A percentile compares a stretch with the other conserved stretches of the same genome.
Conservation (phyloP, 768 basidiomycete species). For the Macrolepiota fuliginosa region DNA sequence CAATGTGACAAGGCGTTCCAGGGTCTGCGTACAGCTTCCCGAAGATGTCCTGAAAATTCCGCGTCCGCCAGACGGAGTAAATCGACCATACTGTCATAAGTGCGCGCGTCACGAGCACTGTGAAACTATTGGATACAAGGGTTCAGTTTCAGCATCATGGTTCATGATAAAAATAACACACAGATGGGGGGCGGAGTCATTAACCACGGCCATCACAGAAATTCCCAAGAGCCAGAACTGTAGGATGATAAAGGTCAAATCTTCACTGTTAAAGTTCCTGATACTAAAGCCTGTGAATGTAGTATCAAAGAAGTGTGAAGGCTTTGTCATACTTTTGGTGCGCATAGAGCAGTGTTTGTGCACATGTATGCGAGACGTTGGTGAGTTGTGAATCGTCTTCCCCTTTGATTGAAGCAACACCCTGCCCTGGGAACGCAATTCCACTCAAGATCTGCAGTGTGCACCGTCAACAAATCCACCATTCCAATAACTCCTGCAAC, state of each 20-base stretch:
- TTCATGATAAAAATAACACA: conserved; percentile 21
- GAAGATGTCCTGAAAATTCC: conserved; percentile 29
- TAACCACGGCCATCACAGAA: conserved; percentile 45
- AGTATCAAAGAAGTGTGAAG: not conserved
- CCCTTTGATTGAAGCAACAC: not conserved
- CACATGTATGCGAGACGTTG: conserved; percentile 30
- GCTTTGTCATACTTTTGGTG: conserved; percentile 36
- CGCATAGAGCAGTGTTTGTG: conserved; percentile 43
- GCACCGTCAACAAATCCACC: not conserved
- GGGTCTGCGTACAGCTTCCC: conserved; percentile 33
- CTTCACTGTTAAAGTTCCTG: conserved; percentile 42
- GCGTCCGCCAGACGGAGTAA: conserved; percentile 48
- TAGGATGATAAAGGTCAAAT: conserved; percentile 41
- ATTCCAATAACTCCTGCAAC: not conserved
- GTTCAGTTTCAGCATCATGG: not conserved
- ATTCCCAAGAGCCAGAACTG: conserved; percentile 57
- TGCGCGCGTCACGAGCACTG: conserved; percentile 45
- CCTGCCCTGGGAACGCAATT: not conserved
- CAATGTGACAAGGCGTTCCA: conserved; percentile 46
- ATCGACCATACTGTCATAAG: conserved; percentile 48
- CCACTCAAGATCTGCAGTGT: not conserved
- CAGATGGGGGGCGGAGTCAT: conserved; percentile 56
- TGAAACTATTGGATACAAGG: conserved; percentile 30
- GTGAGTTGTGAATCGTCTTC: not conserved
- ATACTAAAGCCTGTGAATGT: conserved; percentile 27